These are phyloP conservation scores for Colletotrichum plurivorum DNA, from an alignment of 2,329 filamentous ascomycete species.

Conservation along the genomic window DNA sequence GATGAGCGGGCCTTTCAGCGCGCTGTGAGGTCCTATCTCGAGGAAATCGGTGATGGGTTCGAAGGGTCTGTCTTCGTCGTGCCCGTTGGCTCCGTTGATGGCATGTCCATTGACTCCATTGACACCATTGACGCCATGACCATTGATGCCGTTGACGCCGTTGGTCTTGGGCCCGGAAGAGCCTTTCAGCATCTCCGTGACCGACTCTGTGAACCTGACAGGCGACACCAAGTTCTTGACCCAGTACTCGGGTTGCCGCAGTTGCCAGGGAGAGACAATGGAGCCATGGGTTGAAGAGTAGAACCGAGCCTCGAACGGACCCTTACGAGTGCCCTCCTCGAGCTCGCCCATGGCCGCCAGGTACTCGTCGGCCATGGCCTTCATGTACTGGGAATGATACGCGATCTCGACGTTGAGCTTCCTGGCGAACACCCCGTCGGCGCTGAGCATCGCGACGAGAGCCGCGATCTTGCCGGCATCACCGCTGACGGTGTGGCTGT, in stretches of 20 bases:
- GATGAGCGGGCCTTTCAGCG: slow-evolving; percentile 62
- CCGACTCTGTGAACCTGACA: slow-evolving; percentile 59
- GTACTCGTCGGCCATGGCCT: slow-evolving; percentile 54
- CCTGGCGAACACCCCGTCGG: slow-evolving; percentile 59
- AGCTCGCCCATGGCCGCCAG: slow-evolving; percentile 31
- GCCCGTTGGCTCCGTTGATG: neutral
- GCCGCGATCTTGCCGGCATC: slow-evolving; percentile 44
- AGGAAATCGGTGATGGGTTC: slow-evolving; percentile 52
- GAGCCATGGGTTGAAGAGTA: slow-evolving; percentile 34
- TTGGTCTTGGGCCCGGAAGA: neutral
- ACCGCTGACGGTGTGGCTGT: slow-evolving; percentile 64
- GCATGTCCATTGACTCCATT: neutral
- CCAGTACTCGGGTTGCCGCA: slow-evolving; percentile 56
- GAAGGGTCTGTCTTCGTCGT: neutral
- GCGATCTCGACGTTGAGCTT: slow-evolving; percentile 65
- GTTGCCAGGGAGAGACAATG: neutral
- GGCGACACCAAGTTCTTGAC: slow-evolving; percentile 58
- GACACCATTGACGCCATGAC: slow-evolving; percentile 6
- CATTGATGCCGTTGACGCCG: slow-evolving; percentile 21
- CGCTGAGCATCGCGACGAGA: slow-evolving; percentile 49
- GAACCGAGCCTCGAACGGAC: slow-evolving; percentile 24
- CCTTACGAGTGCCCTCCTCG: slow-evolving; percentile 4
- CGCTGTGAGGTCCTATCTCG: slow-evolving; percentile 65
- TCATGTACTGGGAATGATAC: slow-evolving; percentile 70
- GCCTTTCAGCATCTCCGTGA: slow-evolving; percentile 49